A percentile compares a stretch with the other conserved stretches of the same genome.
Evolutionary conservation across 352 stramenopile genomes (phyloP).

Genomic region (Chrysophaeum taylorii): DNA sequence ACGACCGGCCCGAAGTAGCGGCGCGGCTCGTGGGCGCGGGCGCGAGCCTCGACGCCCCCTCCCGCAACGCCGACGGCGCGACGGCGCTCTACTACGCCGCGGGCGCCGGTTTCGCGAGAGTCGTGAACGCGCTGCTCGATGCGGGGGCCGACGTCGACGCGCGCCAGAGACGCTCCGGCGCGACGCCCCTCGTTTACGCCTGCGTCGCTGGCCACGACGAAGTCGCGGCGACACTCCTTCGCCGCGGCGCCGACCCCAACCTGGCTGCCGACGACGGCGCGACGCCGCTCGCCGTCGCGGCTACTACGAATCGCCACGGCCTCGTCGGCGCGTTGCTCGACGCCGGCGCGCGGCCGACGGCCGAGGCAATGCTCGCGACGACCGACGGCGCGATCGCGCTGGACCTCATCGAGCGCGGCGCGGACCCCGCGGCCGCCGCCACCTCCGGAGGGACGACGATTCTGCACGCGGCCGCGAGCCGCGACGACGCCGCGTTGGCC

Average conservation of each 20-base stretch:
- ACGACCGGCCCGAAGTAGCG: constrained; percentile 15
- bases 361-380: neutral
- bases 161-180: constrained; percentile 1
- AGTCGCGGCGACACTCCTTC: neutral
- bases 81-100: constrained; percentile 13
- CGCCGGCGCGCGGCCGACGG: neutral
- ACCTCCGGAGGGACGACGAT: constrained; percentile 7
- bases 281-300: constrained; percentile 14
- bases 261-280: neutral
- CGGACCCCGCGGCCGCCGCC: neutral
- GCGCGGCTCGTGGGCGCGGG: neutral
- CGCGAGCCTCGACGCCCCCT: neutral
- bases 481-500: constrained; percentile 5
- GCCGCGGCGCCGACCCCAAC: neutral
- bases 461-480: constrained; percentile 19
- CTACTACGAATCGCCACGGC: constrained; percentile 15
- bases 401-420: neutral
- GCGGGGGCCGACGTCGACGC: neutral
- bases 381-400: neutral
- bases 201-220: neutral
- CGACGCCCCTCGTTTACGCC: constrained; percentile 4
- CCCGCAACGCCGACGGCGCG: constrained; percentile 10
- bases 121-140: constrained; percentile 8
- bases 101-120: neutral
- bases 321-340: neutral